These are phyloP conservation scores for Aspergillus haitiensis DNA, from an alignment of 495 filamentous ascomycete species.

Conservation along the genomic window DNA sequence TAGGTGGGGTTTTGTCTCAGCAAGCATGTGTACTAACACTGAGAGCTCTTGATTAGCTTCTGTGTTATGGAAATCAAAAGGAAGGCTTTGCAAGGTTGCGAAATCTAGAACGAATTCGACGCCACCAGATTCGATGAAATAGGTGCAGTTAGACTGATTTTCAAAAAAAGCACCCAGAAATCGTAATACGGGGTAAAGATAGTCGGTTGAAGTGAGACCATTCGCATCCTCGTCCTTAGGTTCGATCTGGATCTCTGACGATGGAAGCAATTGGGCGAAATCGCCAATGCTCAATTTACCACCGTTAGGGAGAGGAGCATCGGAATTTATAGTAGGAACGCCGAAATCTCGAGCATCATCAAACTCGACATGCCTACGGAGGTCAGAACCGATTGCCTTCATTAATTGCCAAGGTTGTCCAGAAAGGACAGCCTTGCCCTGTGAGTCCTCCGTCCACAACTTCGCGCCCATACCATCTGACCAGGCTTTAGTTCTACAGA, in stretches of 20 bases:
- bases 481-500: slow-evolving; percentile 67
- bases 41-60: slow-evolving; percentile 63
- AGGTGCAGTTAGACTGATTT: slow-evolving; percentile 70
- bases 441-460: slow-evolving; percentile 61
- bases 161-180: slow-evolving; percentile 78
- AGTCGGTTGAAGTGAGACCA: slow-evolving; percentile 59
- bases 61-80: slow-evolving; percentile 70
- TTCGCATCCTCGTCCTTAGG: slow-evolving; percentile 50
- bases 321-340: slow-evolving; percentile 33
- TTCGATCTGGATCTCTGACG: slow-evolving; percentile 33
- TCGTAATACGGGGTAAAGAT: slow-evolving; percentile 68
- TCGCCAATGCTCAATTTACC: slow-evolving; percentile 38
- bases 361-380: slow-evolving; percentile 24
- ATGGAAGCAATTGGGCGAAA: slow-evolving; percentile 32
- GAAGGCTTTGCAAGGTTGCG: slow-evolving; percentile 72
- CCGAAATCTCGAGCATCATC: slow-evolving; percentile 35
- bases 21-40: slow-evolving; percentile 72
- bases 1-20: slow-evolving; percentile 80
- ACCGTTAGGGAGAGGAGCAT: slow-evolving; percentile 39
- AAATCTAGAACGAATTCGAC: slow-evolving; percentile 84
- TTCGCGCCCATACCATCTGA: slow-evolving; percentile 73
- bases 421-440: slow-evolving; percentile 34
- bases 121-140: slow-evolving; percentile 75
- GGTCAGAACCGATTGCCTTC: slow-evolving; percentile 36
- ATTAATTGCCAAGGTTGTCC: slow-evolving; percentile 37